phyloP scores from a whole-genome alignment of 768 basidiomycete species.

The Macrolepiota albuminosa region DNA sequence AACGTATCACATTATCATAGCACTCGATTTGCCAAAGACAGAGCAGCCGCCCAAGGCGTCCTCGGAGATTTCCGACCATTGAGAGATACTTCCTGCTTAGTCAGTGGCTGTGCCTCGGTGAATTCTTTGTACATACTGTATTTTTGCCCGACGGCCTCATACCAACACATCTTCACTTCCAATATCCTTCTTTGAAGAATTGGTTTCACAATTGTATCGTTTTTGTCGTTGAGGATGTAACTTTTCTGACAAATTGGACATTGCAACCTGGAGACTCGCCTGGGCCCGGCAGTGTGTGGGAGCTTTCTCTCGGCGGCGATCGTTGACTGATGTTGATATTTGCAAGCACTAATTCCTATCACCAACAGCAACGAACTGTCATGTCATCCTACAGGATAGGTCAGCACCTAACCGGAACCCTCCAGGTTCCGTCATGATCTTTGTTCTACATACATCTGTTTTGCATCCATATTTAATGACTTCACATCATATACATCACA shows the following conservation, averaged over 20 bases:
- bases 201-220: neutral
- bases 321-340: constrained; percentile 3
- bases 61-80: constrained; percentile 16
- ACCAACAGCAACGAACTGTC: constrained; percentile 7
- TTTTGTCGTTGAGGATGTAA: neutral
- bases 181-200: neutral
- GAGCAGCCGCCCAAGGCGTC: constrained; percentile 4
- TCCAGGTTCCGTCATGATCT: neutral
- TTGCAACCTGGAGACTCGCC: constrained; percentile 3
- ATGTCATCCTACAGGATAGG: constrained; percentile 5
- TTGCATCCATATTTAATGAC: too few relatives aligned
- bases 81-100: constrained; percentile 16
- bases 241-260: constrained; percentile 6
- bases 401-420: neutral
- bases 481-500: neutral
- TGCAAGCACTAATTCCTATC: neutral
- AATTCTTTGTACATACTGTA: neutral
- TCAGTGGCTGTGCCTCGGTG: constrained; percentile 12
- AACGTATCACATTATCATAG: neutral
- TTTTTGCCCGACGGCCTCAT: neutral
- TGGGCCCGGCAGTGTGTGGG: constrained; percentile 3
- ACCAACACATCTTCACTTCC: neutral
- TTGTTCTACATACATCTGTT: neutral
- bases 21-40: constrained; percentile 6
- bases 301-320: constrained; percentile 4